phyloP scores from a whole-genome alignment of 352 stramenopile species.

The Pythium biforme region DNA sequence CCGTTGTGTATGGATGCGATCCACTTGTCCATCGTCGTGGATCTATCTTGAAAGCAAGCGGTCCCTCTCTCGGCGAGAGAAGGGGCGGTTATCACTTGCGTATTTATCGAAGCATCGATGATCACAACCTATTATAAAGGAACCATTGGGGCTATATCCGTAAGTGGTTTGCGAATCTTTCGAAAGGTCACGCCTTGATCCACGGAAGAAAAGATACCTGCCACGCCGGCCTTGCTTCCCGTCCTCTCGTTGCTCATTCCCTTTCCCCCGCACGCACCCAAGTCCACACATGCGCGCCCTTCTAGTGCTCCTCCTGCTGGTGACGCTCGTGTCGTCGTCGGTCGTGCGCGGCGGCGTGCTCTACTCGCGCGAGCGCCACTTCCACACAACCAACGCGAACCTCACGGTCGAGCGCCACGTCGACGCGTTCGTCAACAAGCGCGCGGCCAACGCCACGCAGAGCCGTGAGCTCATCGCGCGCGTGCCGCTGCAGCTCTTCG shows the following conservation, averaged over 20 bases:
- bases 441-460: constrained; percentile 40
- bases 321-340: neutral
- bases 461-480: constrained; percentile 50
- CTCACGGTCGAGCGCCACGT: constrained; percentile 45
- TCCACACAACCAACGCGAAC: constrained; percentile 24
- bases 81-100: no score
- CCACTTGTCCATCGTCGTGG: no score
- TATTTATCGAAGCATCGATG: no score
- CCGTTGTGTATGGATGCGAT: no score
- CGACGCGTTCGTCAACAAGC: constrained; percentile 48
- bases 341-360: constrained; percentile 15
- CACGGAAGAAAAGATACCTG: constrained; percentile 11
- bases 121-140: no score
- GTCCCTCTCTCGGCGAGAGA: no score
- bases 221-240: constrained; percentile 1
- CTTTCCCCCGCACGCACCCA: neutral
- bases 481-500: constrained; percentile 59
- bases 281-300: neutral
- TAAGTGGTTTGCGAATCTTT: constrained; percentile 5
- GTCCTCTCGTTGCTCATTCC: neutral
- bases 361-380: constrained; percentile 32
- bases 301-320: neutral
- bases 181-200: constrained; percentile 17
- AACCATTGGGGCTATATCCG: no score
- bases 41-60: no score